Percentiles rank a stretch among this genome's conserved stretches.
Conservation (phyloP, 1,284 basidiomycete genomes). For the Puccinia polysora region DNA sequence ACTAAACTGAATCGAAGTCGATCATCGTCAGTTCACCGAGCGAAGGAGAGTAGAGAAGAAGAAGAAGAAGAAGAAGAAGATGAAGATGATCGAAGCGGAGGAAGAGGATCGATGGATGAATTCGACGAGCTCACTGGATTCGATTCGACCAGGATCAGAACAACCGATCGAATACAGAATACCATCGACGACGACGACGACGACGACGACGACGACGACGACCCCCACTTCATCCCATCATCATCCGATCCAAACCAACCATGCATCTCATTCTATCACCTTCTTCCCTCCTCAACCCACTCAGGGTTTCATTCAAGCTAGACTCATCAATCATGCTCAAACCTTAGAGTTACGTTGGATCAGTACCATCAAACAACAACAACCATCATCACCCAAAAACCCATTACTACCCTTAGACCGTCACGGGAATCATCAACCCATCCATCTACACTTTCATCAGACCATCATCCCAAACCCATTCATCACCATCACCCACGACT, state of each 20-base stretch:
- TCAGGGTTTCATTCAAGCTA: slow-evolving; percentile 23
- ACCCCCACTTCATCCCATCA: not conserved
- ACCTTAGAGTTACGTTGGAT: slow-evolving; percentile 38
- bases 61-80: not conserved
- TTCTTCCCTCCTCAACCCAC: slow-evolving; percentile 14
- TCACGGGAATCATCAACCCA: slow-evolving; percentile 13
- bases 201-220: not conserved
- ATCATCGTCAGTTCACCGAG: too few species aligned
- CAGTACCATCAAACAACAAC: slow-evolving; percentile 11
- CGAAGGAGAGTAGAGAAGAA: not conserved
- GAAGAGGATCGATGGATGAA: slow-evolving; percentile 59
- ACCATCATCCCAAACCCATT: slow-evolving; percentile 38
- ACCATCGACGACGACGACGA: not conserved
- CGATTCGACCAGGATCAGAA: slow-evolving; percentile 19
- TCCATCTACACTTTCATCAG: slow-evolving; percentile 35
- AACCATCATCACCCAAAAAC: not conserved
- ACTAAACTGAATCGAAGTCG: too few species aligned
- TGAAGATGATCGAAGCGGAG: not conserved
- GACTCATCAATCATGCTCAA: slow-evolving; percentile 28
- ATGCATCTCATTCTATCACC: slow-evolving; percentile 38
- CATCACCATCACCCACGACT: slow-evolving; percentile 7
- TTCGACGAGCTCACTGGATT: slow-evolving; percentile 81
- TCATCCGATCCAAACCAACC: slow-evolving; percentile 21
- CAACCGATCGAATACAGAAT: slow-evolving; percentile 20
- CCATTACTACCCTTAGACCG: slow-evolving; percentile 5